Base-by-base conservation (phyloP, 106 monocot genomes). In the Platanthera guangdongensis region DNA sequence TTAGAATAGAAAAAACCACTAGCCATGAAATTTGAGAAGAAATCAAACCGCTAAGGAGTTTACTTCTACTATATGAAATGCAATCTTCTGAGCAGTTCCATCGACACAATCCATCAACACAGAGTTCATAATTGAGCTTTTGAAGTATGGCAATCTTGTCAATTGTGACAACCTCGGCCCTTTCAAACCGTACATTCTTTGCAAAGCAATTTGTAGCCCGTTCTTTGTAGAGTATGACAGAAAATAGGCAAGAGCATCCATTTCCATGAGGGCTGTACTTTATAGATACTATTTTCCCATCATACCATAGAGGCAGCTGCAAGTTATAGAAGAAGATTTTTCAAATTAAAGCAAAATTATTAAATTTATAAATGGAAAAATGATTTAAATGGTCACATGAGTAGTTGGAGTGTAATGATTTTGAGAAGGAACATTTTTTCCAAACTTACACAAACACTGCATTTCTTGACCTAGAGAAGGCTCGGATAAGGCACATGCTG, bases 221-320 rank as follows among this genome's bases (percentile, higher is more conserved):
- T 68, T 52, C 50, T 73, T 71, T 80, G 79, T 78, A 73, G 47
- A 85, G 50, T 0, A 84, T 75, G 10, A 92, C 83, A 47, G 80
- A 79, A 65, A 89, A 92, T 65, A 77, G 46, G 80, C 89, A 92
- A 47, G 73, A 69, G 57, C 92, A 93, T 78, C 30, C 54, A 55
- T 70, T 64, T 32, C 30, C 64, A 82, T 93, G 87, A 52, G 72
- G 78, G 51, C 12, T 63, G 64, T 57, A 70, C 74, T 83, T 82
- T 51, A 86, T 73, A 74, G 85, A 85, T 74, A 85, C 77, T 49
- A 93, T 87, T 83, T 82, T 86, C 6, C 86, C 89, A 88, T 93
- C 90, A 47, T 76, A 72, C 83, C 87, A 87, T 22, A 50, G 76
- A 39, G 80, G 75, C 54, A 73, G 11, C 92, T 93, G 83, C 78